A percentile compares a stretch with the other conserved stretches of the same genome.
Conservation (phyloP, 2,329 filamentous ascomycete genomes). For the Xylariaceae sp. region DNA sequence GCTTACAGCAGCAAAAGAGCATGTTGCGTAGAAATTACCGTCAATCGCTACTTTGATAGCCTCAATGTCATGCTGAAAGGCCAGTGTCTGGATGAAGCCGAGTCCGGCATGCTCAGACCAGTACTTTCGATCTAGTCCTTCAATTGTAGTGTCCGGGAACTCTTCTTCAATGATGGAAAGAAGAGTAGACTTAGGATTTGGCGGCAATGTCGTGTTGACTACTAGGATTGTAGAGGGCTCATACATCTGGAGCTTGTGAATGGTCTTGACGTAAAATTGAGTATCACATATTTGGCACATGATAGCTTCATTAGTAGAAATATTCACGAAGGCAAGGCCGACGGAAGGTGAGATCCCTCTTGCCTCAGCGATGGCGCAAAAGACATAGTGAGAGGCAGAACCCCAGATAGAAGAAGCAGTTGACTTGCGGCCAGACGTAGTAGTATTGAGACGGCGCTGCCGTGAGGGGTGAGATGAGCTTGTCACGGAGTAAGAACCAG, state of each 20-base stretch:
- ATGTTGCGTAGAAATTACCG: slow-evolving; percentile 83
- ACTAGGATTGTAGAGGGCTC: slow-evolving; percentile 78
- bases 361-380: slow-evolving; percentile 87
- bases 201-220: slow-evolving; percentile 62
- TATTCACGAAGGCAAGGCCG: slow-evolving; percentile 81
- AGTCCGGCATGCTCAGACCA: slow-evolving; percentile 79
- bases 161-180: slow-evolving; percentile 71
- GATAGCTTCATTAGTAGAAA: slow-evolving; percentile 77
- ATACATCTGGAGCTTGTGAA: slow-evolving; percentile 81
- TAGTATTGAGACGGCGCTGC: slow-evolving; percentile 31
- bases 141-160: slow-evolving; percentile 58
- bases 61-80: slow-evolving; percentile 74
- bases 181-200: slow-evolving; percentile 68
- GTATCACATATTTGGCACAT: slow-evolving; percentile 91
- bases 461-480: slow-evolving; percentile 24
- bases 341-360: slow-evolving; percentile 82
- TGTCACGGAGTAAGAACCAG: slow-evolving; percentile 28
- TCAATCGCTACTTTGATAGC: slow-evolving; percentile 73
- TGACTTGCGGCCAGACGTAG: slow-evolving; percentile 43
- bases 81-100: slow-evolving; percentile 74
- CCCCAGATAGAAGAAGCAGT: slow-evolving; percentile 40
- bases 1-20: slow-evolving; percentile 79
- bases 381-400: slow-evolving; percentile 61
- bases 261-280: slow-evolving; percentile 82
- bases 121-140: slow-evolving; percentile 68